Evolutionary conservation across 331 rosid genomes (phyloP).

Genomic region (Saraca asoca): DNA sequence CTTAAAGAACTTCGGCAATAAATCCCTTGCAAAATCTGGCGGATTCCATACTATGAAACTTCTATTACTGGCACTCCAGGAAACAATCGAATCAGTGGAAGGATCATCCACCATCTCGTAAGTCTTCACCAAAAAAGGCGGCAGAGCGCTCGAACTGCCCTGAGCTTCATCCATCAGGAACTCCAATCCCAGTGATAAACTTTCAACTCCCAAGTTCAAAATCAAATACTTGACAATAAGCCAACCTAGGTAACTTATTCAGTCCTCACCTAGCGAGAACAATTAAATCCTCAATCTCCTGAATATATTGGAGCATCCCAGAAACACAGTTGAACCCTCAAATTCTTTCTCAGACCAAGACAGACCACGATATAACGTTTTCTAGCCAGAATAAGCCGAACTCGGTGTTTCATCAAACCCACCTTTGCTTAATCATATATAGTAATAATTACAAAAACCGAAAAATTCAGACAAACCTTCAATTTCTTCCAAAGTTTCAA

Average conservation of each 20-base stretch:
- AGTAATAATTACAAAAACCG: neutral
- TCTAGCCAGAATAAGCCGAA: no score
- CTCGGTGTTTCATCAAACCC: no score
- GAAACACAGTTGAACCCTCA: neutral
- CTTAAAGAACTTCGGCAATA: constrained; percentile 81
- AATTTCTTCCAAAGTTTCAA: constrained; percentile 23
- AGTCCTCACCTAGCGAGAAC: constrained; percentile 19
- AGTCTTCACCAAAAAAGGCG: constrained; percentile 78
- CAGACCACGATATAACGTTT: no score
- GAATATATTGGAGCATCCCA: neutral
- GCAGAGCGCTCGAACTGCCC: constrained; percentile 58
- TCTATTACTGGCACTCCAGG: constrained; percentile 63
- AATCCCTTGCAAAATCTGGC: constrained; percentile 59
- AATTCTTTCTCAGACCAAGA: no score
- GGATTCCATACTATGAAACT: constrained; percentile 86
- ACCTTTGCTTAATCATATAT: no score
- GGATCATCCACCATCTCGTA: constrained; percentile 89
- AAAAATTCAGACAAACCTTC: neutral
- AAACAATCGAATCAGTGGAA: constrained; percentile 59
- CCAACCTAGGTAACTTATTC: no score
- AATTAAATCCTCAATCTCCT: constrained; percentile 33
- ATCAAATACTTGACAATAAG: neutral
- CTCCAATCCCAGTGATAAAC: constrained; percentile 38
- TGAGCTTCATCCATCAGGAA: constrained; percentile 72
- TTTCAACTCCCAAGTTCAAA: constrained; percentile 38